A percentile compares a stretch with the other conserved stretches of the same genome.
phyloP scores from a whole-genome alignment of 164 flowering plant species.

The Annona cherimola region DNA sequence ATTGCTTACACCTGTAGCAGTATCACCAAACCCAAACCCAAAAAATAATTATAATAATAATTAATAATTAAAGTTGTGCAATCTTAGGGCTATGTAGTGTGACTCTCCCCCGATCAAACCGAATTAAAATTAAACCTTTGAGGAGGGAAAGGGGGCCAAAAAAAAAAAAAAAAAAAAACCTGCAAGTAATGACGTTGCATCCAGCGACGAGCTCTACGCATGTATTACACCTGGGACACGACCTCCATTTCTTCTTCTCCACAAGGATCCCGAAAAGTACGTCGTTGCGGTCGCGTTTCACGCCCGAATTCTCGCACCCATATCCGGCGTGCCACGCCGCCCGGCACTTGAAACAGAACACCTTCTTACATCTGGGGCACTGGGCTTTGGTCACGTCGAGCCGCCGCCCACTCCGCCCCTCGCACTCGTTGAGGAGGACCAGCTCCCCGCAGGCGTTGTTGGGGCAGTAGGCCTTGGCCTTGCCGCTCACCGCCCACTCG shows the following conservation, averaged over 20 bases:
- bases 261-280: constrained; percentile 25
- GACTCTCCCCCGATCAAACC: neutral
- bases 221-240: constrained; percentile 7
- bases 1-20: neutral
- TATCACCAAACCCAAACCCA: neutral
- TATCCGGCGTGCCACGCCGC: constrained; percentile 32
- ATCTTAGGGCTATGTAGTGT: too few relatives aligned
- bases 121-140: neutral
- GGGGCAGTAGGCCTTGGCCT: constrained; percentile 12
- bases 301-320: constrained; percentile 20
- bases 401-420: too few relatives aligned
- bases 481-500: neutral
- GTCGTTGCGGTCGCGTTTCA: constrained; percentile 22
- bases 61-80: neutral
- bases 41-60: neutral
- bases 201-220: constrained; percentile 7
- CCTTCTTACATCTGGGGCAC: constrained; percentile 31
- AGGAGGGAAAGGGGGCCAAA: neutral
- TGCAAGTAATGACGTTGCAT: constrained; percentile 6
- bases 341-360: constrained; percentile 35
- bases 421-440: constrained; percentile 6
- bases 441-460: constrained; percentile 12
- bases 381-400: constrained; percentile 6
- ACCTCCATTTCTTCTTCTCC: constrained; percentile 12
- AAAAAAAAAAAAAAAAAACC: constrained; percentile 14